These are phyloP conservation scores for Chytriomyces confervae DNA, from an alignment of 192 early-diverging fungal genomes.

Conservation along the genomic window DNA sequence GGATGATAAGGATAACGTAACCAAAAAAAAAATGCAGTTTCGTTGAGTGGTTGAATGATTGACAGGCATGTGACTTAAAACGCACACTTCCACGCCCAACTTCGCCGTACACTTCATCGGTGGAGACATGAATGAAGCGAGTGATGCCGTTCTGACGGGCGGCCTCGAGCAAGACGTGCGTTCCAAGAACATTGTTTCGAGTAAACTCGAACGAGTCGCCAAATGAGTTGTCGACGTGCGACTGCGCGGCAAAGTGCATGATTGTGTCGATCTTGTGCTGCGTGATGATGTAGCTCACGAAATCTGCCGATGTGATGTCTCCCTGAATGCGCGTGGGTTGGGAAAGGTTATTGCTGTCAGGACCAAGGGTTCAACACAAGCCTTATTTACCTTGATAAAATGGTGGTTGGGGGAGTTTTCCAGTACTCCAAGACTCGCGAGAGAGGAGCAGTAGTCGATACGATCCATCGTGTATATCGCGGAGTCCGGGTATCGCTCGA, in stretches of 20 bases:
- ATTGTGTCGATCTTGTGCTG: constrained; percentile 76
- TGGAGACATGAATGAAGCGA: constrained; percentile 78
- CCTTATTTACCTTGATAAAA: constrained; percentile 65
- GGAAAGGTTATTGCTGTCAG: not conserved
- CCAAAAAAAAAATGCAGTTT: not conserved
- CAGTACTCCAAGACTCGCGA: constrained; percentile 59
- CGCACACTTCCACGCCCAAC: constrained; percentile 56
- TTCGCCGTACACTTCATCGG: constrained; percentile 87
- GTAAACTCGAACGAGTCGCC: constrained; percentile 82
- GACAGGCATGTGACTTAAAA: not conserved
- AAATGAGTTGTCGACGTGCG: constrained; percentile 85
- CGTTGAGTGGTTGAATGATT: not conserved
- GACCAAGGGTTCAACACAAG: not conserved
- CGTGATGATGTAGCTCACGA: constrained; percentile 65
- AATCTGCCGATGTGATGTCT: constrained; percentile 69
- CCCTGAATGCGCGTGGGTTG: constrained; percentile 46
- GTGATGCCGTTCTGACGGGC: constrained; percentile 58
- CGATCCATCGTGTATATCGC: constrained; percentile 73
- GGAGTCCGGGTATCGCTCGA: constrained; percentile 70
- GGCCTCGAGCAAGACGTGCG: constrained; percentile 80
- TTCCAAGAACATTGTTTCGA: constrained; percentile 79
- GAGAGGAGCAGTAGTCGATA: constrained; percentile 79
- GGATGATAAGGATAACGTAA: not conserved
- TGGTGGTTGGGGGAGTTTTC: constrained; percentile 58
- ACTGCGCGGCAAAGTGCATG: constrained; percentile 81